Evolutionary conservation across 495 filamentous ascomycete species (phyloP).

Genomic region (Xylaria longipes): DNA sequence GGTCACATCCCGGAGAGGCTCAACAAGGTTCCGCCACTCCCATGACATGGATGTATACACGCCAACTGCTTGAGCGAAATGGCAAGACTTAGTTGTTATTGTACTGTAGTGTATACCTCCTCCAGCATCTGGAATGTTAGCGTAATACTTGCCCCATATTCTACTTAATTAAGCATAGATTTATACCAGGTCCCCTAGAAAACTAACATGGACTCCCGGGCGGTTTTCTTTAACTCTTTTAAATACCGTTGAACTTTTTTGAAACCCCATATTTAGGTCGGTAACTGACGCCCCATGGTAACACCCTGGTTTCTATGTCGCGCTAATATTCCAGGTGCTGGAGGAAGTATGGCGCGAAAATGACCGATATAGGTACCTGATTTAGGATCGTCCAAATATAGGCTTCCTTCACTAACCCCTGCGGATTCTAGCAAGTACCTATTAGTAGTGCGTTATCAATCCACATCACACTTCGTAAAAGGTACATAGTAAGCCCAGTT

Average conservation of each 20-base stretch:
- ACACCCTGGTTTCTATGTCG: too few relatives aligned
- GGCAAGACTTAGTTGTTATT: neutral
- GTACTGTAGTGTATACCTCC: too few relatives aligned
- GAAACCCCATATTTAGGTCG: too few relatives aligned
- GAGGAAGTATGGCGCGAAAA: too few relatives aligned
- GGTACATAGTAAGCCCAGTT: neutral
- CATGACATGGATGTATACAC: neutral
- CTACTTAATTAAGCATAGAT: neutral
- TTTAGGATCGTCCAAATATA: slow-evolving; percentile 12
- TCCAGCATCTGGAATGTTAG: too few relatives aligned
- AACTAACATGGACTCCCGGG: too few relatives aligned
- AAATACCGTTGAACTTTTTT: too few relatives aligned
- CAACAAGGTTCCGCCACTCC: slow-evolving; percentile 5
- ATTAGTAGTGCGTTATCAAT: neutral
- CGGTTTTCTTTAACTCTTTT: too few relatives aligned
- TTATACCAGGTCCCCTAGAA: too few relatives aligned
- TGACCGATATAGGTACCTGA: neutral
- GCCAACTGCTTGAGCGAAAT: slow-evolving; percentile 15
- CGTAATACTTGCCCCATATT: neutral
- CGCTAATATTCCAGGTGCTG: too few relatives aligned
- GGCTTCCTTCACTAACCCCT: neutral
- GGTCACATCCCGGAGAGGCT: slow-evolving; percentile 15
- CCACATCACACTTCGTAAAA: neutral
- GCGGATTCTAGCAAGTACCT: neutral
- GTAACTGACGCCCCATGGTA: too few relatives aligned